Conservation (phyloP, 2,329 filamentous ascomycete genomes). For the Pseudovirgaria hyperparasitica region DNA sequence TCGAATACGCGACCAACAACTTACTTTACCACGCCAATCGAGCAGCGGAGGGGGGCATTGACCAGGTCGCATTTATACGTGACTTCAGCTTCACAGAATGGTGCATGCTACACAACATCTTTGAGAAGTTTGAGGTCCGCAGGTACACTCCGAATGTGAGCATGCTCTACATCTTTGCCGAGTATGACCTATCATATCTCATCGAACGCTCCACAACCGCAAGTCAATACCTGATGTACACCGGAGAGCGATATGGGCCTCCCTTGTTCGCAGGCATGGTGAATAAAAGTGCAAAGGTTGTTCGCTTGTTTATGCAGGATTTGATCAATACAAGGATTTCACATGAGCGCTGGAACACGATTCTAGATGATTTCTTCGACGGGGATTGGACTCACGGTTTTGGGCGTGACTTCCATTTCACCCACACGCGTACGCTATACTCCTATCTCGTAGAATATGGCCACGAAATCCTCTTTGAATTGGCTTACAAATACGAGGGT, state of each 20-base stretch:
- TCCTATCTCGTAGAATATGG: too few relatives aligned
- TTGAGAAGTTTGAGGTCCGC: conserved; percentile 13
- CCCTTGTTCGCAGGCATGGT: conserved; percentile 1
- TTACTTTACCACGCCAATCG: conserved; percentile 30
- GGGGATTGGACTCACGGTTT: too few relatives aligned
- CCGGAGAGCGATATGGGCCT: conserved; percentile 5
- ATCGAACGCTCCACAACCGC: conserved; percentile 10
- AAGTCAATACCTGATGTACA: conserved; percentile 1
- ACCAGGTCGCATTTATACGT: conserved; percentile 20
- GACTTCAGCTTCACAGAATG: conserved; percentile 15
- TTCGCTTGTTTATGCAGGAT: too few relatives aligned
- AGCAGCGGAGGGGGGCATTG: conserved; percentile 13
- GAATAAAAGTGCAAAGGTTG: too few relatives aligned
- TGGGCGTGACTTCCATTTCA: too few relatives aligned
- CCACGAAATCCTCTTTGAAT: too few relatives aligned
- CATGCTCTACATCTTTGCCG: conserved; percentile 1
- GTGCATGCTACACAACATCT: conserved; percentile 18
- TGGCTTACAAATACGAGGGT: too few relatives aligned
- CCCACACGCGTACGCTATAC: too few relatives aligned
- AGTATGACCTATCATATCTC: conserved; percentile 7
- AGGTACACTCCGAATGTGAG: conserved; percentile 11
- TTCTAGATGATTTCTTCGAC: too few relatives aligned
- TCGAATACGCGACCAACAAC: conserved; percentile 30
- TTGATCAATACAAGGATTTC: too few relatives aligned
- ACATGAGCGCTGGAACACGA: too few relatives aligned